Evolutionary conservation across 148 eudicot species (phyloP), one percentile per base, ranked within the genome.

Genomic region (Camellia granthamiana): DNA sequence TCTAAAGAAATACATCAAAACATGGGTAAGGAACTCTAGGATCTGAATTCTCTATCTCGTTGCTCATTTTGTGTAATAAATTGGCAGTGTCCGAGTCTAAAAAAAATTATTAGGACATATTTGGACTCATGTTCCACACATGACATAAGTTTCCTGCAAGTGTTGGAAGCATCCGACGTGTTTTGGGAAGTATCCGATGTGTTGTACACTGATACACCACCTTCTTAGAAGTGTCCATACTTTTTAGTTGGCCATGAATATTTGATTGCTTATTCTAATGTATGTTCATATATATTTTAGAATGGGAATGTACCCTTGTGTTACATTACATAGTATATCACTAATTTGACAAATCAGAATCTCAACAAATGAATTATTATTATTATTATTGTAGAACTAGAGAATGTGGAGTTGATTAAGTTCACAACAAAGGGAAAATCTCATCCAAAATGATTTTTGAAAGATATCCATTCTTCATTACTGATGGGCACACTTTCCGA

Each of bases 21-120:
- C 44, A 81, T 69, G 79, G 87, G 95, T 92, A 83, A 61, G 83
- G 71, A 42, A 66, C 69, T 49, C 38, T 46, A 23, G 42, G 55
- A 30, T 41, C 38, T 62, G 44, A 23, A 58, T 66, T 61, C 19
- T 59, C 18, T 69, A 42, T 78, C 67, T 79, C 59, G 14, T 61
- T 60, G 54, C 56, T 23, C 19, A 13, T 81, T 72, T 69, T 42
- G 23, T 76, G 38, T 46, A 13, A 6, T 46, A 23, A 68, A 64
- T 46, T 54, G 54, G 38, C 66, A 63, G 43, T 14, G 38, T 30
- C 30, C 30, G 30, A 30, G 0, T 30, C 38, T 30, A 30, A 30
- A 30, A 30, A 30, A 30, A 30, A 30, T 30, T 30, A 30, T 30
- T 30, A 30, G 38, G 38, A 30, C 38, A 30, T 30, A 30, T 30